Base-by-base conservation (phyloP, 2,329 filamentous ascomycete species). In the Madurella fahalii region DNA sequence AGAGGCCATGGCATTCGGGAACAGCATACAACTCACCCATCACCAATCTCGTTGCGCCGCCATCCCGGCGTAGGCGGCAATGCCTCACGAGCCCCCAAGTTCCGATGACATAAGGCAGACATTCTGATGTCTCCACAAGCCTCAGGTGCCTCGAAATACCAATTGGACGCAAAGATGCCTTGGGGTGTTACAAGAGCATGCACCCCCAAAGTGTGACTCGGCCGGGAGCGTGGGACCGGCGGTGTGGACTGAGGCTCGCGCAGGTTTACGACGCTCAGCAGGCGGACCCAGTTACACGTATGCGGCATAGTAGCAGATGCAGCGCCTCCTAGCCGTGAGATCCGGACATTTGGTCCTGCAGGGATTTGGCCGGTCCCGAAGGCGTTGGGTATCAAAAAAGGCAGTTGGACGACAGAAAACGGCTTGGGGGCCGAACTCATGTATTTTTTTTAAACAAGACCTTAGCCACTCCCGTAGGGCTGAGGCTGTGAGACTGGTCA, bases 21-120 rank as follows among this genome's bases (percentile, higher is more conserved):
- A 31, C 17, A 37, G 45, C 40, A 40, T 47, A 39, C 41, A 52
- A 52, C 18, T 30, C 30, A 30, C 40, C 43, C 34, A 40, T 40
- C 37, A 46, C 50, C 34, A 30, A 40, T 42, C 40, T 47, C 32
- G 43, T 47, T 40, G 40, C 39, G 13, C 12, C 31, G 16, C 56
- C 55, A 42, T 52, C 47, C 48, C 32, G 56, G 48, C 57, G 51
- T 41, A 54, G 48, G 51, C 48, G 53, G 52, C 58, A 52, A 52
- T 49, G 58, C 58, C 50, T 50, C 47, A 45, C 31, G 34, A 37
- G 13, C 11, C 41, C 17, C 41, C 20, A 20, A 25, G 18, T 17
- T 11, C 15, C 15, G 40, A 47, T 48, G 51, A 47, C 51, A 47
- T 44, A 53, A 60, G 58, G 47, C 58, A 40, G 17, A 48, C 45